phyloP scores from a whole-genome alignment of 495 filamentous ascomycete species.

The Neurospora sp. region DNA sequence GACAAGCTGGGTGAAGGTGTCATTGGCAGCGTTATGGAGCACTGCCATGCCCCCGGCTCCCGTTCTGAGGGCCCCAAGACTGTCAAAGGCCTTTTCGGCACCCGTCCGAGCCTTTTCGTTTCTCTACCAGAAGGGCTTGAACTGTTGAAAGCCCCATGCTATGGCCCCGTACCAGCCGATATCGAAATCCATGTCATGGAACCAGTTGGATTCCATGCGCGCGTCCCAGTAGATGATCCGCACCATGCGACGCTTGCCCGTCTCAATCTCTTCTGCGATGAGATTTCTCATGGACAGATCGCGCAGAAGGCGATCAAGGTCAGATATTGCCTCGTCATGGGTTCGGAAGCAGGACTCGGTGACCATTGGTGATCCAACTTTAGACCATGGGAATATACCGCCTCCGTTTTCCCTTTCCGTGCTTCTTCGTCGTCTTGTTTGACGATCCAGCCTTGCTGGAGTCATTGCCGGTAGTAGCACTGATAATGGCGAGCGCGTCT shows the following conservation, averaged over 20 bases:
- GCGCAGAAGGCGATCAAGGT: neutral
- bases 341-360: neutral
- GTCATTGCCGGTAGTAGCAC: too few relatives aligned
- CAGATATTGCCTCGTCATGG: neutral
- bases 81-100: neutral
- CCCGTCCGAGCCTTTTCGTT: neutral
- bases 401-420: too few relatives aligned
- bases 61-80: neutral
- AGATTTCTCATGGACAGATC: neutral
- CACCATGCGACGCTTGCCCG: neutral
- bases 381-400: too few relatives aligned
- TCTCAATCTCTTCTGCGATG: neutral
- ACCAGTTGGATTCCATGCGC: neutral
- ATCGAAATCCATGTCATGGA: neutral
- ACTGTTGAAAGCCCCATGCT: neutral
- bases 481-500: too few relatives aligned
- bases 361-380: neutral
- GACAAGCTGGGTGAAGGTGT: too few relatives aligned
- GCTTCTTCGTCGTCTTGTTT: too few relatives aligned
- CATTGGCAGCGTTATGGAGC: neutral
- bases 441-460: too few relatives aligned
- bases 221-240: neutral
- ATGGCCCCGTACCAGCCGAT: neutral
- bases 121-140: neutral
- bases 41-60: neutral